phyloP scores from a whole-genome alignment of 805 yeast species.

The Cyberlindnera xishuangbannaensis region DNA sequence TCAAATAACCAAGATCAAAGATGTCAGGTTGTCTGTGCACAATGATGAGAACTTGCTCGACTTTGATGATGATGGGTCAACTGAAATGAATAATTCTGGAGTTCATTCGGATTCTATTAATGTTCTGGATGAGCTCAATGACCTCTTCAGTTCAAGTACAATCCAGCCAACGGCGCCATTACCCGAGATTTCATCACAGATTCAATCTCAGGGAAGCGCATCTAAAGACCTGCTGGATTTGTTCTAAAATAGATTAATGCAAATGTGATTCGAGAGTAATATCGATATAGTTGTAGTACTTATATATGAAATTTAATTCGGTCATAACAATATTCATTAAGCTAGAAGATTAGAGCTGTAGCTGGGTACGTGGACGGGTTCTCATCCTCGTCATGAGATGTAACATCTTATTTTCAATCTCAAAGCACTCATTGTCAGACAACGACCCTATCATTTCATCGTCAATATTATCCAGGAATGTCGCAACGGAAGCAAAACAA shows the following conservation, averaged over 20 bases:
- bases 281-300: too few relatives aligned
- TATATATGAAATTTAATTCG: too few relatives aligned
- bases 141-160: conserved; percentile 46
- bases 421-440: conserved; percentile 9
- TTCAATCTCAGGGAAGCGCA: conserved; percentile 1
- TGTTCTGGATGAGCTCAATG: conserved; percentile 70
- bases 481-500: neutral
- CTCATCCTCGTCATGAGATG: conserved; percentile 13
- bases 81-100: too few relatives aligned
- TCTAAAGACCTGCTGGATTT: conserved; percentile 19
- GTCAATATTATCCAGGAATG: conserved; percentile 4
- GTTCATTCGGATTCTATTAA: conserved; percentile 30
- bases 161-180: conserved; percentile 19
- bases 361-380: too few relatives aligned
- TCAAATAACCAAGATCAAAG: conserved; percentile 60
- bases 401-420: conserved; percentile 10
- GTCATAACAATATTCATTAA: too few relatives aligned
- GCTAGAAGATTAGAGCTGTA: too few relatives aligned
- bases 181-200: conserved; percentile 1
- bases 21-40: conserved; percentile 69
- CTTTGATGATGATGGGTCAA: conserved; percentile 56
- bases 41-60: conserved; percentile 85
- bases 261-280: too few relatives aligned
- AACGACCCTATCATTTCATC: conserved; percentile 5
- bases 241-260: too few relatives aligned